These are phyloP conservation scores for Pythium sp. DNA, from an alignment of 352 stramenopile species.

Conservation along the genomic window DNA sequence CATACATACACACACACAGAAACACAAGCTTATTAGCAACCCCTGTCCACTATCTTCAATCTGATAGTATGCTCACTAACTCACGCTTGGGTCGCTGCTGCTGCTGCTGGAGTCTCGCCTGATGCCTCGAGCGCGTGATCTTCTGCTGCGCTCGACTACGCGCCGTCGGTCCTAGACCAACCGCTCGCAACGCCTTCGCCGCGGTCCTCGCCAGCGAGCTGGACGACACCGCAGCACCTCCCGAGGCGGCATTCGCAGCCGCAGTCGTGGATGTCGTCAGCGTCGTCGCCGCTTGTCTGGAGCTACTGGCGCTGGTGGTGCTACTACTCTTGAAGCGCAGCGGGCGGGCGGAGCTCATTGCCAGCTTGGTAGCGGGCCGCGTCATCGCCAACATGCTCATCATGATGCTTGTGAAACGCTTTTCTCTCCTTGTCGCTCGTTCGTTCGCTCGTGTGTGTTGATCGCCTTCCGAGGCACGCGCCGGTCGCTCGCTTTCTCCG, in stretches of 20 bases:
- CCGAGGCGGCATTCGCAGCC: not conserved
- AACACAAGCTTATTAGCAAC: not conserved
- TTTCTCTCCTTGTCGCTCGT: not conserved
- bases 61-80: too few relatives aligned
- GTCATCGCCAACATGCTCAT: conserved; percentile 19
- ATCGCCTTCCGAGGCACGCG: not conserved
- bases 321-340: conserved; percentile 20
- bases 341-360: not conserved
- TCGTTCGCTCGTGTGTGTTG: not conserved
- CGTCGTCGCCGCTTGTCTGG: not conserved
- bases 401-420: not conserved
- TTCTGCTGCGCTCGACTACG: conserved; percentile 25
- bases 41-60: not conserved
- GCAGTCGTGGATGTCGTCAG: conserved; percentile 6
- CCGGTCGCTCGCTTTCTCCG: not conserved
- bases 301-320: not conserved
- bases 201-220: conserved; percentile 17
- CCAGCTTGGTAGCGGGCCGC: not conserved
- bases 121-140: conserved; percentile 15
- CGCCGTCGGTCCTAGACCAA: conserved; percentile 24
- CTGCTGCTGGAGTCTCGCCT: conserved; percentile 13
- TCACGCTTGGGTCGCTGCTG: not conserved
- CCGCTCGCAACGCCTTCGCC: conserved; percentile 23
- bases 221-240: not conserved
- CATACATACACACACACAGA: not conserved